Conservation (phyloP, 2,329 filamentous ascomycete species). For the Talaromyces amestolkiae region DNA sequence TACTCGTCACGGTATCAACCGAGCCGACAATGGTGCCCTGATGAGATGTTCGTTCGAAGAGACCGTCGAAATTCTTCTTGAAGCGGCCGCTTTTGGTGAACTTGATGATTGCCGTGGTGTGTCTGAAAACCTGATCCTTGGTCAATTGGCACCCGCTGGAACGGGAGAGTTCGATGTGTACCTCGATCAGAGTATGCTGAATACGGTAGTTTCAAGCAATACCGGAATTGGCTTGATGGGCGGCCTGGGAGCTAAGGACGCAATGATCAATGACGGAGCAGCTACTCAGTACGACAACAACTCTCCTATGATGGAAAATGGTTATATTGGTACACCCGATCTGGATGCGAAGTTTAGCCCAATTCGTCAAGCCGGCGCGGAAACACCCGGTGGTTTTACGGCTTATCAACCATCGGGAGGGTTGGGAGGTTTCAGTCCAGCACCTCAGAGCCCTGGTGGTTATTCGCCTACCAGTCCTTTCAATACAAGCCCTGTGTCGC, state of each 20-base stretch:
- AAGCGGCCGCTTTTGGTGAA: constrained; percentile 91
- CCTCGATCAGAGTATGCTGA: constrained; percentile 91
- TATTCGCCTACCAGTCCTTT: constrained; percentile 73
- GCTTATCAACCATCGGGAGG: constrained; percentile 70
- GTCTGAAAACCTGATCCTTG: constrained; percentile 97
- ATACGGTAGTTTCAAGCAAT: constrained; percentile 91
- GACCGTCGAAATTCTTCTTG: constrained; percentile 95
- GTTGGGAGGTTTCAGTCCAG: constrained; percentile 64
- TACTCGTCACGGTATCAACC: constrained; percentile 97
- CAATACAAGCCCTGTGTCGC: constrained; percentile 69
- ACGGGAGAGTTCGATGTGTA: constrained; percentile 94
- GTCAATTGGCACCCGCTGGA: constrained; percentile 93
- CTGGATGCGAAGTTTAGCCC: constrained; percentile 67
- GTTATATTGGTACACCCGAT: constrained; percentile 61
- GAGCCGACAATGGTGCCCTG: constrained; percentile 92
- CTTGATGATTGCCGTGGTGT: constrained; percentile 97
- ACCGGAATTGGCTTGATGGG: constrained; percentile 64
- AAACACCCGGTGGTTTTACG: constrained; percentile 57
- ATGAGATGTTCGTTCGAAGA: constrained; percentile 99
- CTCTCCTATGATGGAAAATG: constrained; percentile 61
- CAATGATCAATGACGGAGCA: constrained; percentile 70
- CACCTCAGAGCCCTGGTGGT: constrained; percentile 62
- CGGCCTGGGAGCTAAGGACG: constrained; percentile 72
- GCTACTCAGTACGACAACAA: constrained; percentile 87
- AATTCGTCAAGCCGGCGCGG: constrained; percentile 67